These are phyloP conservation scores for Arachis stenosperma DNA, from an alignment of 306 rosid genomes.

Conservation along the genomic window DNA sequence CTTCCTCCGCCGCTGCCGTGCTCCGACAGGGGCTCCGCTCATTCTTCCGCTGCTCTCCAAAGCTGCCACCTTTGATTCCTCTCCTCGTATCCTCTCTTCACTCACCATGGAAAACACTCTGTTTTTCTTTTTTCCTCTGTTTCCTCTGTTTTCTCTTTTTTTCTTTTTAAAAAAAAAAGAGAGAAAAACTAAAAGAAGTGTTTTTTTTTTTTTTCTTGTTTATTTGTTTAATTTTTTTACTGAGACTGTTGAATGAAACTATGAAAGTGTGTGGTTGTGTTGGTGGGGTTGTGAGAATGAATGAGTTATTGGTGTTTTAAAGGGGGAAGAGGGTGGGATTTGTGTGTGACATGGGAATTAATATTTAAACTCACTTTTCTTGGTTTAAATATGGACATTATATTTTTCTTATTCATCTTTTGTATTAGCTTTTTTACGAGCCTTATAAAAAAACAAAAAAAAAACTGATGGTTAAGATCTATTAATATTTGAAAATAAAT, in stretches of 20 bases:
- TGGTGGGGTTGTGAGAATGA: constrained; percentile 24
- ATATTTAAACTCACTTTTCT: no score
- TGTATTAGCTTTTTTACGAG: no score
- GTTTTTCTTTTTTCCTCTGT: constrained; percentile 6
- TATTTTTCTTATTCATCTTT: no score
- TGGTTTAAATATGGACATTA: no score
- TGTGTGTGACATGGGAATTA: neutral
- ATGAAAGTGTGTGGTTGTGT: neutral
- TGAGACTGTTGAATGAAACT: neutral
- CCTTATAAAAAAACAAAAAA: no score
- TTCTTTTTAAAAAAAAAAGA: neutral
- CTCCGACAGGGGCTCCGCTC: constrained; percentile 47
- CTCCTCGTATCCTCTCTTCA: constrained; percentile 53
- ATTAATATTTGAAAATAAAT: no score
- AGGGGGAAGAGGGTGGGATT: neutral
- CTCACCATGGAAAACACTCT: constrained; percentile 46
- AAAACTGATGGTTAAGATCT: no score
- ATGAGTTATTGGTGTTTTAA: constrained; percentile 6
- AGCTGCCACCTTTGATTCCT: constrained; percentile 45
- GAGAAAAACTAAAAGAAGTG: neutral
- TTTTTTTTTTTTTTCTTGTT: neutral
- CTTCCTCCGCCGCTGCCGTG: constrained; percentile 41
- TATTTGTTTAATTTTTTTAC: neutral
- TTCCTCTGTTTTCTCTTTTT: neutral
- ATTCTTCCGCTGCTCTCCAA: constrained; percentile 49